Conservation (phyloP, 192 early-diverging fungal genomes). For the Backusella tuberculispora region DNA sequence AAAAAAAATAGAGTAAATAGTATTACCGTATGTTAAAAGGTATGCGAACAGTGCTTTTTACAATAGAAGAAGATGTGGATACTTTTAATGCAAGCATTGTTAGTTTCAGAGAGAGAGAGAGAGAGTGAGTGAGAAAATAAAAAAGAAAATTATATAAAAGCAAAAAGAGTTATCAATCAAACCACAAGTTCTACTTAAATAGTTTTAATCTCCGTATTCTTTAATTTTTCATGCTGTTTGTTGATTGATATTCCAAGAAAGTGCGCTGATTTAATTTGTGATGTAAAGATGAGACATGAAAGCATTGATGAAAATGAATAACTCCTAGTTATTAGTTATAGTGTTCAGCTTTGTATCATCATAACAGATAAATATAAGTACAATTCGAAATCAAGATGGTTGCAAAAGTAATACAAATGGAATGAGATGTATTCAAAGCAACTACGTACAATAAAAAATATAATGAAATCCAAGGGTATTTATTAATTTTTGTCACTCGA, state of each 20-base stretch:
- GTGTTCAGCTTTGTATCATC: too few species aligned
- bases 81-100: not conserved
- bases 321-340: too few species aligned
- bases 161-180: not conserved
- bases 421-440: not conserved
- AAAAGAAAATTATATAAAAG: not conserved
- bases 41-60: not conserved
- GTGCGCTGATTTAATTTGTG: too few species aligned
- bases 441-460: not conserved
- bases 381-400: too few species aligned
- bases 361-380: too few species aligned
- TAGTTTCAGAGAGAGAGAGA: not conserved
- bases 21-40: not conserved
- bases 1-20: not conserved
- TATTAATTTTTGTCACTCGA: not conserved
- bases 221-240: not conserved
- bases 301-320: too few species aligned
- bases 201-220: not conserved
- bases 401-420: too few species aligned
- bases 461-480: not conserved
- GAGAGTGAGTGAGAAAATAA: not conserved
- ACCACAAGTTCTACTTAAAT: not conserved
- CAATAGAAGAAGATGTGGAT: not conserved
- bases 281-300: too few species aligned
- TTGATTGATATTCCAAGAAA: not conserved